Evolutionary conservation across 2,329 filamentous ascomycete species (phyloP), one percentile per base, ranked within the genome.

Genomic region (Neofusicoccum umdonicola): DNA sequence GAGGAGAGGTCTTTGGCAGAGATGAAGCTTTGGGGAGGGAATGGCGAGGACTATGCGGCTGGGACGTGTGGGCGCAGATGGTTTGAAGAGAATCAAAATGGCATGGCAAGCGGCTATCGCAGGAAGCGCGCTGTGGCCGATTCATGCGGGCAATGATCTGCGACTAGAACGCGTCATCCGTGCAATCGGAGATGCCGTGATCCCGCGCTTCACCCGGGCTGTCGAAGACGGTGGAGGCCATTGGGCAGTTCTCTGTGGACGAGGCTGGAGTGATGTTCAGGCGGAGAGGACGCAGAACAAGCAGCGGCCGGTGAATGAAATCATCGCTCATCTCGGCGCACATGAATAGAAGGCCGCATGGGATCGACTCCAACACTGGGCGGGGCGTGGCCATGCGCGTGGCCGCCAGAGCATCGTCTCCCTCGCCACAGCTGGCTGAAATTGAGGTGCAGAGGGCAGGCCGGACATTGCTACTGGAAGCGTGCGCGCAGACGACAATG

Each of bases 381-480:
- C 56, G 42, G 56, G 15, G 15, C 56, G 31, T 47, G 56, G 56
- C 56, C 56, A 47, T 37, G 56, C 42, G 31, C n/a, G 22, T 41
- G 54, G 54, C 54, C 34, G 22, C 34, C 13, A 15, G 41, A 41
- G 17, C 12, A 54, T 27, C 15, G 47, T 51, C 45, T 39, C n/a
- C 42, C 44, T 61, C 56, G 45, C 35, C 57, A 61, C 42, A 48
- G 57, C 39, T 19, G 61, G 48, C 48, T 63, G 48, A 63, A 63
- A 64, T 58, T 60, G 62, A 64, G 62, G 52, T 51, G 62, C 62
- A 57, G 42, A 64, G 62, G 52, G 17, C 62, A 58, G 35, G 62
- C 62, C 62, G 62, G 62, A 64, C 52, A 64, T 64, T 57, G 45
- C 31, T 57, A 41, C 51, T 64, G 35, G 51, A 47, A 42, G 60